These are phyloP conservation scores for Lactifluus rugatus DNA, from an alignment of 768 basidiomycete genomes.

Conservation along the genomic window DNA sequence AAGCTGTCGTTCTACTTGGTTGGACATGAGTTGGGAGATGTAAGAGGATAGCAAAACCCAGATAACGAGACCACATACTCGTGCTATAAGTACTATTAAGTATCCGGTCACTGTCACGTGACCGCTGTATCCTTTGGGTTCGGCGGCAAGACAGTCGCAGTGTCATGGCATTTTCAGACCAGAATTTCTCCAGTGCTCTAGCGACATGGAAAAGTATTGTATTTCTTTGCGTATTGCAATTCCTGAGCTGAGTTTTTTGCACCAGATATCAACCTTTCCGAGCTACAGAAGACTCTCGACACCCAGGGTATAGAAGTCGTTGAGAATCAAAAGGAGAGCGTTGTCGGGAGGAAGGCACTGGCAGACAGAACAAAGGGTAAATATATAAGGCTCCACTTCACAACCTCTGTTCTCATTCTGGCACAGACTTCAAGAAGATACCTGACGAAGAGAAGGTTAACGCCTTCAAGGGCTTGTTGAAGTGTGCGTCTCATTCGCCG, in stretches of 20 bases:
- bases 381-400: not conserved
- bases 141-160: no score
- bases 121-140: no score
- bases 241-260: not conserved
- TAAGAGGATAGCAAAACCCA: no score
- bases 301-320: conserved; percentile 90
- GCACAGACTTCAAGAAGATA: conserved; percentile 89
- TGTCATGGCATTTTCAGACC: conserved; percentile 33
- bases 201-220: conserved; percentile 79
- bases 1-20: conserved; percentile 45
- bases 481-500: conserved; percentile 41
- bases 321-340: conserved; percentile 96
- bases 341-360: conserved; percentile 86
- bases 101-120: no score
- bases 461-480: conserved; percentile 84
- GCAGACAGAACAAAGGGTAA: conserved; percentile 95
- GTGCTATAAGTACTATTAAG: no score
- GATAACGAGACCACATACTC: no score
- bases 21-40: conserved; percentile 18
- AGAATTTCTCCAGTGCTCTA: conserved; percentile 89
- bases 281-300: conserved; percentile 90
- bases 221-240: not conserved
- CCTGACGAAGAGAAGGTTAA: conserved; percentile 81
- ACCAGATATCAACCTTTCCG: conserved; percentile 75
- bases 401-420: not conserved